Percentiles rank a stretch among this genome's conserved stretches.
These are phyloP conservation scores for Pinus albicaulis DNA, from an alignment of 75 land plant genomes.

Conservation along the genomic window DNA sequence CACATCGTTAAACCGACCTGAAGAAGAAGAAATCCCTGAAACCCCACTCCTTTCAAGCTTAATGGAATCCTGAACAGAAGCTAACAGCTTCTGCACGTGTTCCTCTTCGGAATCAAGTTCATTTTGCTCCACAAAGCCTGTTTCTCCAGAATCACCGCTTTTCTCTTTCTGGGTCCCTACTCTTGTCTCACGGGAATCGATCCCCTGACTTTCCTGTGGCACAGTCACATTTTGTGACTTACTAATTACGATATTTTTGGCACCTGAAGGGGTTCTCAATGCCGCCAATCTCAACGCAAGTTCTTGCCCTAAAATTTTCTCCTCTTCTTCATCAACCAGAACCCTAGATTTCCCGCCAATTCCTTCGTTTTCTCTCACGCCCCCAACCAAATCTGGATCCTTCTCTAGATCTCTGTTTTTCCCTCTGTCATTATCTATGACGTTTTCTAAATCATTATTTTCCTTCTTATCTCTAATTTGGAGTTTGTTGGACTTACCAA, in stretches of 20 bases:
- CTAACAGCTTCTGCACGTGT: background rate
- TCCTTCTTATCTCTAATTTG: background rate
- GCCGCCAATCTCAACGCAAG: conserved; percentile 8
- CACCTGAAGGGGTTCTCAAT: background rate
- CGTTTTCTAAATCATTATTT: background rate
- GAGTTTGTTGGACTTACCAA: background rate
- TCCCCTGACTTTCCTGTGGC: background rate
- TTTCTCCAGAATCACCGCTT: background rate
- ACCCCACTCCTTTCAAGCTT: background rate
- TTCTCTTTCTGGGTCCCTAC: background rate
- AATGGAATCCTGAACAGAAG: conserved; percentile 4
- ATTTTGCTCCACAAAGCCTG: background rate
- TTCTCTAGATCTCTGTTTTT: background rate
- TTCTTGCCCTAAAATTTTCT: background rate
- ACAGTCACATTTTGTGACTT: background rate
- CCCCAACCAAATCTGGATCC: background rate
- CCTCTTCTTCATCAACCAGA: conserved; percentile 7
- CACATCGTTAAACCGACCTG: background rate
- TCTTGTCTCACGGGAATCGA: background rate
- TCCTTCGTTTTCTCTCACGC: background rate
- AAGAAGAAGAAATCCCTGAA: background rate
- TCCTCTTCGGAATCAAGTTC: conserved; percentile 1
- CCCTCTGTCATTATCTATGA: background rate
- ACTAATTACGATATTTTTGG: background rate
- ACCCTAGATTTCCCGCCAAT: background rate